A percentile compares a stretch with the other conserved stretches of the same genome.
phyloP scores from a whole-genome alignment of 2,329 filamentous ascomycete genomes.

The Botryosphaeria agaves region DNA sequence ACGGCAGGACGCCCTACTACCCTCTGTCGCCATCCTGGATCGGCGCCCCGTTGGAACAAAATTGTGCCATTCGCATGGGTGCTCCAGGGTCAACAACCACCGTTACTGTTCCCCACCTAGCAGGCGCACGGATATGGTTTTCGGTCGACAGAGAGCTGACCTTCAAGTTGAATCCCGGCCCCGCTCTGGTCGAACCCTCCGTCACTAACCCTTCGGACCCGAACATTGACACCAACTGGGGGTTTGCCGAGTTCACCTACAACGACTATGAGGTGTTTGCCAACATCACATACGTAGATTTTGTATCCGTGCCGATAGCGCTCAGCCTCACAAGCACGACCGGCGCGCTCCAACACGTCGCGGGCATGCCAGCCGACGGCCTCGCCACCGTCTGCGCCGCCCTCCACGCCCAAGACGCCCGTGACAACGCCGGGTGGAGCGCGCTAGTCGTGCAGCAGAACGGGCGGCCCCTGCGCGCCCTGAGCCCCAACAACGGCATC shows the following conservation, averaged over 20 bases:
- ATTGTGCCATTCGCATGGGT: conserved; percentile 49
- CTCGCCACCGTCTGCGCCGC: conserved; percentile 36
- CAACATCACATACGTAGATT: conserved; percentile 23
- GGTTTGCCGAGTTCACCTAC: conserved; percentile 30
- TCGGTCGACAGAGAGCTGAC: conserved; percentile 40
- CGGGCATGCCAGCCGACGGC: conserved; percentile 41
- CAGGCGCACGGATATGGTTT: conserved; percentile 58
- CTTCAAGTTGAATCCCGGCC: conserved; percentile 54
- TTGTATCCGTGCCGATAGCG: conserved; percentile 21
- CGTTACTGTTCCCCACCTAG: conserved; percentile 51
- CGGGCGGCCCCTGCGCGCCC: conserved; percentile 21
- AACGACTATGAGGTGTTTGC: conserved; percentile 30
- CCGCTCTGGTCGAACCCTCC: conserved; percentile 49
- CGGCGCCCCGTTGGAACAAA: conserved; percentile 32
- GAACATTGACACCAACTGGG: conserved; percentile 26
- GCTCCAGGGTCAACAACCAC: conserved; percentile 39
- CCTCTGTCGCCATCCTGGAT: conserved; percentile 39
- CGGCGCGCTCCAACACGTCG: conserved; percentile 29
- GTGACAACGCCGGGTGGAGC: conserved; percentile 44
- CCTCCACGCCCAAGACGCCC: conserved; percentile 35
- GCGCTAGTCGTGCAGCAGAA: conserved; percentile 32
- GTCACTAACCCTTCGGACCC: conserved; percentile 35
- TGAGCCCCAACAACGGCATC: conserved; percentile 28
- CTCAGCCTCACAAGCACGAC: conserved; percentile 18
- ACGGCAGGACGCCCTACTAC: conserved; percentile 48